These are phyloP conservation scores for Coniochaeta sp. DNA, from an alignment of 2,329 filamentous ascomycete genomes.

Conservation along the genomic window DNA sequence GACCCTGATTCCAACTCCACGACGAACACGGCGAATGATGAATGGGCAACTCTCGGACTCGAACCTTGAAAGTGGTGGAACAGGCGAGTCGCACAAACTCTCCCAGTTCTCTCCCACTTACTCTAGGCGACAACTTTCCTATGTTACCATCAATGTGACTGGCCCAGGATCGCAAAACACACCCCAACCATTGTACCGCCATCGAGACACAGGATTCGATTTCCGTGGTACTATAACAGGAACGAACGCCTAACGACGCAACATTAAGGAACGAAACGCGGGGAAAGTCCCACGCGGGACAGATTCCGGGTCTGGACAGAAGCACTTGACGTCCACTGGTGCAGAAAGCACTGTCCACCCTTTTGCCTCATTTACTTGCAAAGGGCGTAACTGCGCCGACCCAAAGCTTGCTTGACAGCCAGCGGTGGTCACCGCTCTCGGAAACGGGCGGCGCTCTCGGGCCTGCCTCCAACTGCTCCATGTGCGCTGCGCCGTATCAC, in stretches of 20 bases:
- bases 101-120: neutral
- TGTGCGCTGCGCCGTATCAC: neutral
- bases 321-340: neutral
- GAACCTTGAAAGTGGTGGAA: neutral
- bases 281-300: slow-evolving; percentile 1
- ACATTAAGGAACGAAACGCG: neutral
- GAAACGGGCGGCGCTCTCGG: too few species aligned
- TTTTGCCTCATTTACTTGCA: too few species aligned
- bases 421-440: neutral
- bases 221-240: neutral
- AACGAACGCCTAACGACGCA: neutral
- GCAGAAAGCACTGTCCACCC: too few species aligned
- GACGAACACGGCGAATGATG: too few species aligned
- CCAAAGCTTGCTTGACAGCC: neutral
- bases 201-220: neutral
- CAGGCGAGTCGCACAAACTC: neutral
- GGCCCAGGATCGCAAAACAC: neutral
- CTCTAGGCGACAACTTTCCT: neutral
- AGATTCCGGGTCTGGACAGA: neutral
- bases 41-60: neutral
- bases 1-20: too few species aligned
- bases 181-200: neutral
- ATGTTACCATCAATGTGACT: neutral
- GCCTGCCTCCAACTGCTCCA: neutral
- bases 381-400: too few species aligned